phyloP scores from a whole-genome alignment of 2,329 filamentous ascomycete genomes.

The Xylaria polymorpha region DNA sequence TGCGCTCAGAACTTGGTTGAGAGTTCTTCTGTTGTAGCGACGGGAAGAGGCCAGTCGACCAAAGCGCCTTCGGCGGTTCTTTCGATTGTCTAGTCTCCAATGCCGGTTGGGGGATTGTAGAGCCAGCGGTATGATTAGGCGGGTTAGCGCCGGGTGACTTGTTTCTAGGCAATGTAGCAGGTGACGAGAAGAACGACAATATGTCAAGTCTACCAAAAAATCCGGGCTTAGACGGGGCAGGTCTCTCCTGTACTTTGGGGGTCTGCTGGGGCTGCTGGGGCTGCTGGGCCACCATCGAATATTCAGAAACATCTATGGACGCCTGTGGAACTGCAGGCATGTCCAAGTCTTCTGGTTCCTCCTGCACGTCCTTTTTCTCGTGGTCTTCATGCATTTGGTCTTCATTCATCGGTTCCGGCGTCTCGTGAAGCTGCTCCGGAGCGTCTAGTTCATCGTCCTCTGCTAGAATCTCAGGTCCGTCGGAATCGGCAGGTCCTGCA shows the following conservation, averaged over 20 bases:
- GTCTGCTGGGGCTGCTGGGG: slow-evolving; percentile 45
- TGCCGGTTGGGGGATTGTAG: slow-evolving; percentile 33
- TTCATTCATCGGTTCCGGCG: slow-evolving; percentile 14
- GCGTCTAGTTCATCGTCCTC: slow-evolving; percentile 15
- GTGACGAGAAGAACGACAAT: slow-evolving; percentile 69
- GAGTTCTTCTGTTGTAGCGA: slow-evolving; percentile 53
- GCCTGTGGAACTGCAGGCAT: slow-evolving; percentile 19
- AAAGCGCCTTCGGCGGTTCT: slow-evolving; percentile 45
- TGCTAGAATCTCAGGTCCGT: slow-evolving; percentile 17
- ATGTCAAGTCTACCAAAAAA: slow-evolving; percentile 58
- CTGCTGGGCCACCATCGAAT: slow-evolving; percentile 57
- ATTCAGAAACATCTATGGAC: slow-evolving; percentile 53
- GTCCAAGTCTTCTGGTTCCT: slow-evolving; percentile 19
- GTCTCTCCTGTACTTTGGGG: slow-evolving; percentile 41
- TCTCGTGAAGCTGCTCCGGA: slow-evolving; percentile 18
- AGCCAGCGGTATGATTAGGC: slow-evolving; percentile 30
- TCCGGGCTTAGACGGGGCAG: slow-evolving; percentile 42
- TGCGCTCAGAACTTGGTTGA: slow-evolving; percentile 49
- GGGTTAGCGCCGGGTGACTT: slow-evolving; percentile 36
- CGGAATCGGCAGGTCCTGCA: slow-evolving; percentile 24
- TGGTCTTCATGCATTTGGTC: slow-evolving; percentile 15
- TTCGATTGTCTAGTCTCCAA: slow-evolving; percentile 39
- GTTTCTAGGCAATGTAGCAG: slow-evolving; percentile 56
- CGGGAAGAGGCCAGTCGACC: slow-evolving; percentile 49
- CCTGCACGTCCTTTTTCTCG: slow-evolving; percentile 11